Conservation (phyloP, 768 basidiomycete species). For the Termitomyces sp. region DNA sequence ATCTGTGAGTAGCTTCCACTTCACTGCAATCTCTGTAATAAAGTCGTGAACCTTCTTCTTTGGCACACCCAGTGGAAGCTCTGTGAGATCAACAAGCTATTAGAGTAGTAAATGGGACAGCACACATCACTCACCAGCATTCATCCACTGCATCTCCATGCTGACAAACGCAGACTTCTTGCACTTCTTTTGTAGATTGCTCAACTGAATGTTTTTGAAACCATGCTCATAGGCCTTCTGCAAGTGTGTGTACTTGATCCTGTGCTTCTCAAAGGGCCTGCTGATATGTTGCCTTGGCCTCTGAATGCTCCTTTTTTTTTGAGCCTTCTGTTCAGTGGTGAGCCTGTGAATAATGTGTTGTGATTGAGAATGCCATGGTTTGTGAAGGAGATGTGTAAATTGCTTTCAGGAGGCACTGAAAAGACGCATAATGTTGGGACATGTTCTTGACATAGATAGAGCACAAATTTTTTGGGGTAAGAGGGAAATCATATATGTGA, state of each 20-base stretch:
- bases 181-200: no score
- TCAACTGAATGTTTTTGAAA: background rate
- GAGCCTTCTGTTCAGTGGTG: background rate
- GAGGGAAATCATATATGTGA: no score
- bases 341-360: background rate
- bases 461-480: no score
- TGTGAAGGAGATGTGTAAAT: background rate
- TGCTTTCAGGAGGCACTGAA: background rate
- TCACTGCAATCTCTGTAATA: background rate
- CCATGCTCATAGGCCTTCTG: background rate
- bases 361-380: background rate
- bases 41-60: background rate
- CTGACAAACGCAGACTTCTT: no score
- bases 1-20: background rate
- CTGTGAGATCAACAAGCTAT: no score
- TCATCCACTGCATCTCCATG: background rate
- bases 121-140: no score
- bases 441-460: background rate
- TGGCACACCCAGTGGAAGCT: no score
- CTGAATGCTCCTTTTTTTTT: no score
- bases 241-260: background rate
- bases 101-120: no score
- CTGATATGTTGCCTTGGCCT: background rate
- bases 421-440: background rate
- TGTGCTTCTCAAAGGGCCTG: background rate